Conservation (phyloP, 1,139 yeast species). For the Geotrichum carabidarum region DNA sequence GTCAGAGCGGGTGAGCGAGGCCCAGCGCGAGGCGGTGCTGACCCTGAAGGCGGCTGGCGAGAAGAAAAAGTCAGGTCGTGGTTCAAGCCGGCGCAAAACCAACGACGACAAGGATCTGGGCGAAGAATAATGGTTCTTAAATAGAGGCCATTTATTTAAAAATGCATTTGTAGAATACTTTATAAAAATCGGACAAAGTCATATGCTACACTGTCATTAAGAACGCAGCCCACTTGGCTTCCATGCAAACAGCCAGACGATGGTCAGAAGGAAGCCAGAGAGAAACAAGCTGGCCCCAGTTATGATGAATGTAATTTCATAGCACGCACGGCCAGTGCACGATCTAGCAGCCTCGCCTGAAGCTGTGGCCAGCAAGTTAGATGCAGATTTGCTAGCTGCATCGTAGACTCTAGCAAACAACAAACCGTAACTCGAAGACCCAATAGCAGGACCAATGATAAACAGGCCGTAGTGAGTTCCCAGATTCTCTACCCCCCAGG, state of each 20-base stretch:
- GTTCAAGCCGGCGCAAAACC: constrained; percentile 11
- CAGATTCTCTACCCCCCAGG: constrained; percentile 86
- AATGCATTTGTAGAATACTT: constrained; percentile 8
- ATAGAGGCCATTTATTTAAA: not conserved
- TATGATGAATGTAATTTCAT: constrained; percentile 5
- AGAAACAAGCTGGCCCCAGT: constrained; percentile 3
- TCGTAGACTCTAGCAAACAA: constrained; percentile 68
- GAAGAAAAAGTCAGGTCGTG: constrained; percentile 11
- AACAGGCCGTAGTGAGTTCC: constrained; percentile 94
- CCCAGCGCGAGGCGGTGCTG: constrained; percentile 83
- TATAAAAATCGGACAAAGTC: not conserved
- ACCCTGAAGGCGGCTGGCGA: constrained; percentile 65
- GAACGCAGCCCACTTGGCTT: not conserved
- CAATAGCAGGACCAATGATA: constrained; percentile 87
- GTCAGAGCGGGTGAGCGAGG: constrained; percentile 85
- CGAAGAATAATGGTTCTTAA: constrained; percentile 10
- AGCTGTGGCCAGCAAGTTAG: not conserved
- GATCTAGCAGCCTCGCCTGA: not conserved
- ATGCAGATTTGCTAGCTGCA: constrained; percentile 12
- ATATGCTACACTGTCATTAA: not conserved
- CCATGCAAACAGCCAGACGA: constrained; percentile 14
- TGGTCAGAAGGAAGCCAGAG: constrained; percentile 5
- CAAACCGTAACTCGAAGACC: constrained; percentile 66
- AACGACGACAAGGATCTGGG: constrained; percentile 16
- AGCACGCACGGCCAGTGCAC: constrained; percentile 11